Percentiles rank a stretch among this genome's conserved stretches.
These are phyloP conservation scores for Saccharomycopsis schoenii DNA, from an alignment of 805 yeast genomes.

Conservation along the genomic window DNA sequence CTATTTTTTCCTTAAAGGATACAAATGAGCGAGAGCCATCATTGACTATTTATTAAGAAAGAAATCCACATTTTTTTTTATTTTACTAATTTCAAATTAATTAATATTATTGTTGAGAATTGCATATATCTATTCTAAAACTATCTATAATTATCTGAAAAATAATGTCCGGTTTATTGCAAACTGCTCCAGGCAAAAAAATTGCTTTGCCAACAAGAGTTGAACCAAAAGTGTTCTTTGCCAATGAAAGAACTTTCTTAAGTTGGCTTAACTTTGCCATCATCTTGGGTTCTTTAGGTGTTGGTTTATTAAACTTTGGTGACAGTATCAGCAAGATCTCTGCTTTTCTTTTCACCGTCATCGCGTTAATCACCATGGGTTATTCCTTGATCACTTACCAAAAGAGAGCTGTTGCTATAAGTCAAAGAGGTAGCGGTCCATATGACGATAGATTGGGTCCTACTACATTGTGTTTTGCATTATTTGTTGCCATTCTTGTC, in stretches of 20 bases:
- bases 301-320: conserved; percentile 93
- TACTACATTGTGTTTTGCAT: conserved; percentile 89
- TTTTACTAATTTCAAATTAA: background rate
- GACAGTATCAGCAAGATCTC: conserved; percentile 86
- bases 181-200: conserved; percentile 74
- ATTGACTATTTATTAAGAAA: no score
- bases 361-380: conserved; percentile 96
- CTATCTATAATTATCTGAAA: background rate
- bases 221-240: conserved; percentile 97
- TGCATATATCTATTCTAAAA: no score
- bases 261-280: conserved; percentile 99
- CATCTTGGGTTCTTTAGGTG: conserved; percentile 90
- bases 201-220: conserved; percentile 97
- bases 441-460: conserved; percentile 99
- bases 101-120: background rate
- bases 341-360: conserved; percentile 89
- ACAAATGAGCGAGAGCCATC: no score
- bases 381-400: conserved; percentile 94
- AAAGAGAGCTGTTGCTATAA: conserved; percentile 98
- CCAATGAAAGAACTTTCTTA: conserved; percentile 95
- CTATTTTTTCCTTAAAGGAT: background rate
- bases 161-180: conserved; percentile 32
- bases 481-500: conserved; percentile 85
- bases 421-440: conserved; percentile 98
- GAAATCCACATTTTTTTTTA: background rate